These are phyloP conservation scores for Punica granatum DNA, from an alignment of 345 rosid species.

Conservation along the genomic window DNA sequence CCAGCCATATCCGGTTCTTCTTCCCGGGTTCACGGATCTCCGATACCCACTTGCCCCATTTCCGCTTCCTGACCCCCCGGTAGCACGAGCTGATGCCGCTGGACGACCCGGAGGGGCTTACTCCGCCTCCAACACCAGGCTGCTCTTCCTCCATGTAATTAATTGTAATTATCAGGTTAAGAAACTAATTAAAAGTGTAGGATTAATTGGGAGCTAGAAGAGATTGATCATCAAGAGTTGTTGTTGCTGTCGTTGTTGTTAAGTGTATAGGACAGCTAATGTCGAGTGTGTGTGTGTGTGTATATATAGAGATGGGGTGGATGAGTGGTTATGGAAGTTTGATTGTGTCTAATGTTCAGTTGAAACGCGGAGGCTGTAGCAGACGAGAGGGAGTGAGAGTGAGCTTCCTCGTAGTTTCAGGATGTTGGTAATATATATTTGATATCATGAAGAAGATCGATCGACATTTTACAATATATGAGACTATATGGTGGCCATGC, in stretches of 20 bases:
- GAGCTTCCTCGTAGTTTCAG: constrained; percentile 12
- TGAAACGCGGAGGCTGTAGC: constrained; percentile 3
- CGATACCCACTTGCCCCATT: constrained; percentile 97
- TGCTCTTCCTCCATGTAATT: neutral
- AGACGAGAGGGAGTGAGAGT: neutral
- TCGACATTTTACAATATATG: too few species aligned
- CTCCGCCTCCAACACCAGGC: neutral
- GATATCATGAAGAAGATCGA: too few species aligned
- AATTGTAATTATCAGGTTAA: neutral
- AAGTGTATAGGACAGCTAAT: neutral
- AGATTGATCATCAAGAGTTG: neutral
- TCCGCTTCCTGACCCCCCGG: constrained; percentile 82
- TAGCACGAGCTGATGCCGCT: constrained; percentile 37
- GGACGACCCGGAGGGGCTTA: constrained; percentile 2
- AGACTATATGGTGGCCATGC: too few species aligned
- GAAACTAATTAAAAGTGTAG: neutral
- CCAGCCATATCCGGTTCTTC: constrained; percentile 92
- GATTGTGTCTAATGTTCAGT: neutral
- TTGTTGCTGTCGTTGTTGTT: too few species aligned
- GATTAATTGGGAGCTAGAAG: too few species aligned
- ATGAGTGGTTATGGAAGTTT: neutral
- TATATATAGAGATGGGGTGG: constrained; percentile 2
- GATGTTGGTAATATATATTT: neutral
- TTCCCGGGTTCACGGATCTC: constrained; percentile 86
- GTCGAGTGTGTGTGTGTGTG: neutral